These are phyloP conservation scores for Sugiyamaella marilandica DNA, from an alignment of 805 yeast genomes.

Conservation along the genomic window DNA sequence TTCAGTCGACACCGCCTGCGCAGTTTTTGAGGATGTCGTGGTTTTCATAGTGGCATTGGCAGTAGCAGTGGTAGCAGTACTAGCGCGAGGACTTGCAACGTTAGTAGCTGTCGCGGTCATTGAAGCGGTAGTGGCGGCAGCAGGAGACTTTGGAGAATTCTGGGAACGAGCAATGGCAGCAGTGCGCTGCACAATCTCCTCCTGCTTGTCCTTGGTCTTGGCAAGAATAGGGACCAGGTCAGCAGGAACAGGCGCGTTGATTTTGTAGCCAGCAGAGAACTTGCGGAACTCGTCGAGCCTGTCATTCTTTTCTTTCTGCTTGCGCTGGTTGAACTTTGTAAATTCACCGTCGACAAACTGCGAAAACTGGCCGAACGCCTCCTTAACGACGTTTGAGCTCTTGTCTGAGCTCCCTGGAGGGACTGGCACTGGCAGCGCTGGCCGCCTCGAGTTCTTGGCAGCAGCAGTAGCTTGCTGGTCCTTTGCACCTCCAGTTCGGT, in stretches of 20 bases:
- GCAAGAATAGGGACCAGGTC: constrained; percentile 67
- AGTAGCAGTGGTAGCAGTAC: too few relatives aligned
- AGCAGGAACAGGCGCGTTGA: constrained; percentile 48
- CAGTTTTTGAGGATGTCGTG: background rate
- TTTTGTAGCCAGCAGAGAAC: constrained; percentile 76
- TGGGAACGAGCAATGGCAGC: constrained; percentile 9
- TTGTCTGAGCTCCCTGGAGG: background rate
- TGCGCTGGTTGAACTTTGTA: constrained; percentile 29
- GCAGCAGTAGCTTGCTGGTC: background rate
- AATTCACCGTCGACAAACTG: constrained; percentile 32
- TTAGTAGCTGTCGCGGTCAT: constrained; percentile 4
- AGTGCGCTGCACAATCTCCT: constrained; percentile 44
- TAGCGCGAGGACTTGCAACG: constrained; percentile 9
- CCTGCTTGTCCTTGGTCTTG: constrained; percentile 62
- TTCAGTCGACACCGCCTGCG: background rate
- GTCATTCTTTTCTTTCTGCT: constrained; percentile 30
- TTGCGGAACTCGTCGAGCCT: constrained; percentile 49
- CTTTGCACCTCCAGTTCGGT: constrained; percentile 8
- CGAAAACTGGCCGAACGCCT: constrained; percentile 29
- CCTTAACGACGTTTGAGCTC: constrained; percentile 22
- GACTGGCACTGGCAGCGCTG: background rate
- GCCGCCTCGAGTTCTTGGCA: background rate
- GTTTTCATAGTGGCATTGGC: background rate
- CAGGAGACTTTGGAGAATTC: background rate
- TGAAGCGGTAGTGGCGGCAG: constrained; percentile 1